Evolutionary conservation across 2,329 filamentous ascomycete genomes (phyloP), one percentile per base, ranked within the genome.

Genomic region (Cercospora beticola): DNA sequence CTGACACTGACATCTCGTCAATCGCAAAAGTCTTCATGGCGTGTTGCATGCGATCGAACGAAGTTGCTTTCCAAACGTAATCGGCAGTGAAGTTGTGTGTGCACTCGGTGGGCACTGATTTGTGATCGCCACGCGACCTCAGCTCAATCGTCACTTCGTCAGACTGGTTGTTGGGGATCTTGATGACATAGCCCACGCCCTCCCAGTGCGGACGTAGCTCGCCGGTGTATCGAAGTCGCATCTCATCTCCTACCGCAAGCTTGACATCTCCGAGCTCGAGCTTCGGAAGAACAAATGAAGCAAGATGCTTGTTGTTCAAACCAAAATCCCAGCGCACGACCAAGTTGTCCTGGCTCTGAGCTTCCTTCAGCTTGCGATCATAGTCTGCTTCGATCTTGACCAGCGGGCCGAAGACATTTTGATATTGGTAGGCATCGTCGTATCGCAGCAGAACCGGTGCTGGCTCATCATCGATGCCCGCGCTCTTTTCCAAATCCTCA

Each of bases 311-410:
- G 84, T 97, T 97, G 83, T 99, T 99, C 58, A 99, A 84, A 72
- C 94, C 95, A 74, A 92, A 89, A 77, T 97, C 93, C 95, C 95
- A 99, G 65, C 92, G 91, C 69, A 99, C 93, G 49, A 94, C 88
- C 49, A 99, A 83, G n/a, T 92, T 92, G 81, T 99, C 95, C 81
- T 99, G 95, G 1, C 93, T 97, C 79, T 99, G 95, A 0, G 94
- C 93, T 80, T 99, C 95, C 82, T 99, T 99, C 75, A 99, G 86
- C 82, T 99, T 98, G 81, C 96, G 94, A 81, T 99, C 95, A 78
- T 99, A 99, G 81, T 99, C 95, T 54, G 95, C 97, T 80, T 99
- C 95, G 81, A 99, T 99, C 84, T 98, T 99, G 76, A 99, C 96
- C 14, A 99, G 85, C 0, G 95, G 95, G 0, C 95, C 95, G 79